Evolutionary conservation across 805 yeast genomes (phyloP).

Genomic region (Yamadazyma sp.): DNA sequence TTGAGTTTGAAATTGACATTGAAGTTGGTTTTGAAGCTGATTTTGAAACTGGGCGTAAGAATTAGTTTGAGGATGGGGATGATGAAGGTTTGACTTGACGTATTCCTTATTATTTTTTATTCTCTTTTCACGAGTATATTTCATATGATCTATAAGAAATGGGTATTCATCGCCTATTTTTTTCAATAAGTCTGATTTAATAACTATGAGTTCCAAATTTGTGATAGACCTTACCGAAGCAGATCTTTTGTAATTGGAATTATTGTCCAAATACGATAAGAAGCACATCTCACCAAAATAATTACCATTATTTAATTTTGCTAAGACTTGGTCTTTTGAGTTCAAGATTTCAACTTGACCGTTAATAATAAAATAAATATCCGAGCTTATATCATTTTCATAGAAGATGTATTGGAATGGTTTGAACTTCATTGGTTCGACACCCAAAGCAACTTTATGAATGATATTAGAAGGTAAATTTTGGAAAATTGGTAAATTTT

Average conservation of each 20-base stretch:
- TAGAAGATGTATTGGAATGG: conserved; percentile 60
- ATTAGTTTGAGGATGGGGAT: too few relatives aligned
- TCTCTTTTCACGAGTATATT: conserved; percentile 56
- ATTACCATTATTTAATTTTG: conserved; percentile 58
- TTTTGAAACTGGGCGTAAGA: too few relatives aligned
- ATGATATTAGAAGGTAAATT: conserved; percentile 55
- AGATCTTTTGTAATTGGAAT: conserved; percentile 36
- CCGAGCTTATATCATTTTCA: conserved; percentile 59
- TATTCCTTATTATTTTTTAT: conserved; percentile 9
- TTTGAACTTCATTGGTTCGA: conserved; percentile 50
- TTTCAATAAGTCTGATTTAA: conserved; percentile 53
- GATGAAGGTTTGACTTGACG: too few relatives aligned
- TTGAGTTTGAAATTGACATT: too few relatives aligned
- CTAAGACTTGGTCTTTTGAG: conserved; percentile 34
- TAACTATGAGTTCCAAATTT: conserved; percentile 57
- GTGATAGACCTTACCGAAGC: conserved; percentile 66
- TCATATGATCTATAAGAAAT: conserved; percentile 54
- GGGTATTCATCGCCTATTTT: conserved; percentile 59
- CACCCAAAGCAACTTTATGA: conserved; percentile 62
- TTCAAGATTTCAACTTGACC: conserved; percentile 72
- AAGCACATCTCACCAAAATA: conserved; percentile 81
- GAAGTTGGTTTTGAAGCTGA: too few relatives aligned
- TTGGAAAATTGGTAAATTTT: conserved; percentile 56
- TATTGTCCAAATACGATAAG: conserved; percentile 42
- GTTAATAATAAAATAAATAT: conserved; percentile 60